These are phyloP conservation scores for Tulasnella sp. DNA, from an alignment of 768 basidiomycete genomes.

Conservation along the genomic window DNA sequence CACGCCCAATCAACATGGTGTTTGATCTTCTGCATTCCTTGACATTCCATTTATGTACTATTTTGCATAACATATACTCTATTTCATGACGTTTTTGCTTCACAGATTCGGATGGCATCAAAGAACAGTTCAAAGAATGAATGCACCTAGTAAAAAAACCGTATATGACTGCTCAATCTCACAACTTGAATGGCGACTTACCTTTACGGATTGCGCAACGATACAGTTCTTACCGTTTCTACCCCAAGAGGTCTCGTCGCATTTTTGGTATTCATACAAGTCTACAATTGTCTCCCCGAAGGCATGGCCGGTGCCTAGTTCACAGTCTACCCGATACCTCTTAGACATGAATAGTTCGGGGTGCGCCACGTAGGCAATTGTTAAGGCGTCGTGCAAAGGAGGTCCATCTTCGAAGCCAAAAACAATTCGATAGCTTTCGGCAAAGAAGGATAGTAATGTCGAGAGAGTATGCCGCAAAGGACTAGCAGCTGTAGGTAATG, in stretches of 20 bases:
- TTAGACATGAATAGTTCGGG: slow-evolving; percentile 50
- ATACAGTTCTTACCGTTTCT: slow-evolving; percentile 58
- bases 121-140: slow-evolving; percentile 19
- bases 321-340: slow-evolving; percentile 74
- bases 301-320: slow-evolving; percentile 51
- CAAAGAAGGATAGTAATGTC: slow-evolving; percentile 62
- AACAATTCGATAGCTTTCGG: slow-evolving; percentile 51
- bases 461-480: slow-evolving; percentile 60
- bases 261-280: slow-evolving; percentile 47
- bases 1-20: slow-evolving; percentile 6
- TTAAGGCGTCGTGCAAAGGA: slow-evolving; percentile 76
- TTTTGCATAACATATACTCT: neutral
- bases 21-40: slow-evolving; percentile 1
- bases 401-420: slow-evolving; percentile 80
- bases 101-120: slow-evolving; percentile 12
- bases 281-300: slow-evolving; percentile 74
- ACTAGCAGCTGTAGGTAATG: slow-evolving; percentile 24
- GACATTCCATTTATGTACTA: neutral
- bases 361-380: slow-evolving; percentile 59
- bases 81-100: slow-evolving; percentile 10
- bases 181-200: slow-evolving; percentile 26
- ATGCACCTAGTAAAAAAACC: slow-evolving; percentile 14
- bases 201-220: slow-evolving; percentile 55
- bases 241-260: slow-evolving; percentile 59
- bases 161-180: neutral